Percentiles rank a stretch among this genome's conserved stretches.
Evolutionary conservation across 129 eudicot genomes (phyloP).

Genomic region (carrot (Daucus carota)): DNA sequence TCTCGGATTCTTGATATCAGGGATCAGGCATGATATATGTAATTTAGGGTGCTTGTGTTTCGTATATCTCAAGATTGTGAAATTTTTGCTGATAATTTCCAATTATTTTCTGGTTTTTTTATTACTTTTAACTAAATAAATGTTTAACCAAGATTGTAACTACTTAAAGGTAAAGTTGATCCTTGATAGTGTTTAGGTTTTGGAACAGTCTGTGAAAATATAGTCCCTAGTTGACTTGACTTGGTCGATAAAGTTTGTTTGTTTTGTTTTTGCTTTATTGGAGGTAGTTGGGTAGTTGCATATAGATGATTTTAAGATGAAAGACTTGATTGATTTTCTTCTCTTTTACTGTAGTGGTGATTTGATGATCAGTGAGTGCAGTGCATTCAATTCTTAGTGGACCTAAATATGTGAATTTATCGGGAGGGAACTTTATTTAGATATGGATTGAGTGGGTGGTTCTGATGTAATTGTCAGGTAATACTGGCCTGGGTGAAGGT

Average conservation of each 20-base stretch:
- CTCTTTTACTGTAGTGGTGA: not conserved
- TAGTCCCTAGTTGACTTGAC: not conserved
- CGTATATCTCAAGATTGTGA: not conserved
- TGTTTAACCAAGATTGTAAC: not conserved
- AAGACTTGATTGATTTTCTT: not conserved
- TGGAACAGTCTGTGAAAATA: not conserved
- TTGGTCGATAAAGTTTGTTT: not conserved
- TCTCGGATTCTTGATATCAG: not conserved
- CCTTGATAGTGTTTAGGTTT: not conserved
- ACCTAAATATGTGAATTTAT: not conserved
- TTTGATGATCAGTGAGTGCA: slow-evolving; percentile 4
- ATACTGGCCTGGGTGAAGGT: not conserved
- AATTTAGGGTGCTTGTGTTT: not conserved
- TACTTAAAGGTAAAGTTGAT: not conserved
- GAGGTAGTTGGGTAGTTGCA: not conserved
- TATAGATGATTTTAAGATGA: not conserved
- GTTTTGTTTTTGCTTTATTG: not conserved
- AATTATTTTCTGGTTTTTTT: not conserved
- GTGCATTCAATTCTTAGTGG: not conserved
- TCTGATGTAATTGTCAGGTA: not conserved
- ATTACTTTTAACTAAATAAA: not conserved
- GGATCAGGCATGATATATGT: not conserved
- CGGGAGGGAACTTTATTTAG: not conserved
- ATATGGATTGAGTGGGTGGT: not conserved
- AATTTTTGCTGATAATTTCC: not conserved